phyloP scores from a whole-genome alignment of 2,329 filamentous ascomycete species.

The Tolypocladium paradoxum region DNA sequence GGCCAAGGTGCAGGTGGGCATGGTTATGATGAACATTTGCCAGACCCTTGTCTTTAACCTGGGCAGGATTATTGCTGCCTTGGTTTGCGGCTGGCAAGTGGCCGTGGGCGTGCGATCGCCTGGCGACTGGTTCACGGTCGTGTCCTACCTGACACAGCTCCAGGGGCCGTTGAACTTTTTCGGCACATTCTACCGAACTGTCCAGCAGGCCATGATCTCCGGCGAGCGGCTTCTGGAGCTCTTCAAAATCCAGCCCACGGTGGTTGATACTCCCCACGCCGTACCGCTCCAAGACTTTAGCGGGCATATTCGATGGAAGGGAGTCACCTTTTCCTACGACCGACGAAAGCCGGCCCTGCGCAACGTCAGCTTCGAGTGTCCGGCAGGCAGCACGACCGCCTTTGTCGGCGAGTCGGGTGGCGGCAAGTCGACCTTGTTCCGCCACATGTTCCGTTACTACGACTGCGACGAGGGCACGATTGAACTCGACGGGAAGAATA shows the following conservation, averaged over 20 bases:
- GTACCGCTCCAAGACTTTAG: constrained; percentile 54
- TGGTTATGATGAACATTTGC: constrained; percentile 71
- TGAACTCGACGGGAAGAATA: constrained; percentile 72
- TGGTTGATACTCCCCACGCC: constrained; percentile 65
- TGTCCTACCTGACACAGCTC: constrained; percentile 70
- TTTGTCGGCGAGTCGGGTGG: constrained; percentile 95
- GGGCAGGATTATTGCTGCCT: constrained; percentile 59
- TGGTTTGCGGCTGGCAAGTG: constrained; percentile 70
- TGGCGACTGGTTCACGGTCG: constrained; percentile 60
- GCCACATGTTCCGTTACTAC: constrained; percentile 93
- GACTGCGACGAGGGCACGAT: constrained; percentile 73
- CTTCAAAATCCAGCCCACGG: constrained; percentile 91
- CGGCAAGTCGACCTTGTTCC: constrained; percentile 93
- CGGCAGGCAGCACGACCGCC: constrained; percentile 85
- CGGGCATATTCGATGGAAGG: constrained; percentile 76
- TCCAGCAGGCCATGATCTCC: constrained; percentile 95
- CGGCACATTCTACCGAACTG: constrained; percentile 89
- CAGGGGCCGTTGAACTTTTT: constrained; percentile 79
- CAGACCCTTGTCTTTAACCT: constrained; percentile 73
- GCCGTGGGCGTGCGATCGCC: constrained; percentile 53
- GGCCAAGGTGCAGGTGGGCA: constrained; percentile 63
- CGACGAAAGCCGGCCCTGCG: constrained; percentile 73
- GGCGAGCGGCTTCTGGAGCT: constrained; percentile 89
- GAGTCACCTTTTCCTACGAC: constrained; percentile 88
- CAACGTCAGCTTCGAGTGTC: constrained; percentile 74